Evolutionary conservation across 2,329 filamentous ascomycete genomes (phyloP), one percentile per base, ranked within the genome.

Genomic region (Cytospora chrysosperma): DNA sequence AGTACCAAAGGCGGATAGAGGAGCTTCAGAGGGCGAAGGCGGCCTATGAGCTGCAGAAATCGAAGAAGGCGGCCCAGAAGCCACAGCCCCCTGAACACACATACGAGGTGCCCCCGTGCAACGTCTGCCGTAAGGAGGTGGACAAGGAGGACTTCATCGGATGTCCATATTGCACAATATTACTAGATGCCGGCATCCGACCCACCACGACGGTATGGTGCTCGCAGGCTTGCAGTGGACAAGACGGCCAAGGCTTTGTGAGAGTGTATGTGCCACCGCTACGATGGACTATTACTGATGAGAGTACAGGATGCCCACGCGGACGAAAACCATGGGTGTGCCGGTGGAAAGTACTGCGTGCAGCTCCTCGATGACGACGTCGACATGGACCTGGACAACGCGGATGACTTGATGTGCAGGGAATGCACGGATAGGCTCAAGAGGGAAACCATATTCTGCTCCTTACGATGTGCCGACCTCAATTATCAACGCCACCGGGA

Each of bases 401-500:
- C 47, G 58, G 62, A 17, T 57, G 61, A 10, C 60, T 60, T 26
- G 68, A 60, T 76, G 66, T 76, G 75, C 69, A 69, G 65, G 26
- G 74, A 76, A 59, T 76, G 75, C 67, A 68, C 73, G 9, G 59
- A 66, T 24, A 59, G 68, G 19, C 70, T 73, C 32, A 71, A 71
- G 61, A 65, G 69, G 12, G 63, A 68, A 7, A 70, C 71, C 4
- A 56, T 72, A 12, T 76, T 72, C 70, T 76, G 75, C 68, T 72
- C 68, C 34, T 59, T 68, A 8, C 65, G 65, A n/a, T 76, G 75
- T 57, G 73, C 73, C 19, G 68, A 65, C 37, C 62, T 67, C 26
- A 71, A 75, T 52, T 75, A 75, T 56, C 69, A 71, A 56, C 64
- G 65, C 1, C 75, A 76, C 62, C 72, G 73, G 59, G 72, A 75